Evolutionary conservation across 1,139 yeast species (phyloP).

Genomic region (Hemisphaericaspora xylofermentans): DNA sequence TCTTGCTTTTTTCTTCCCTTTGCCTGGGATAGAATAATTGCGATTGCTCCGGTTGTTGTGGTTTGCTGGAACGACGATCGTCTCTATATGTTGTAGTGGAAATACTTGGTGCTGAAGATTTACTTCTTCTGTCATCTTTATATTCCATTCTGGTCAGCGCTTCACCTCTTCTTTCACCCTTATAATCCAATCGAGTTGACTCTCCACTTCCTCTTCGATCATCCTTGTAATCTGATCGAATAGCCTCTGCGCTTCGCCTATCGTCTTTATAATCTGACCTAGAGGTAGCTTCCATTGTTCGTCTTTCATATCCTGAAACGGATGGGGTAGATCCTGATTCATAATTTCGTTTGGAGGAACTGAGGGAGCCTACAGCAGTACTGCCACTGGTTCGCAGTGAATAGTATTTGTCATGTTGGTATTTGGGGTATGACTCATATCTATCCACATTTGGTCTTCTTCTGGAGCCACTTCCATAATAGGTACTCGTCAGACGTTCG

Average conservation of each 20-base stretch:
- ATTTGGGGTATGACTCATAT: constrained; percentile 17
- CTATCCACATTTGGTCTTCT: constrained; percentile 13
- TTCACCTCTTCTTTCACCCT: constrained; percentile 6
- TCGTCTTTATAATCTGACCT: constrained; percentile 2
- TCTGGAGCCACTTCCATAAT: constrained; percentile 5
- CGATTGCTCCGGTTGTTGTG: not conserved
- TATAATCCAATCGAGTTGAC: not conserved
- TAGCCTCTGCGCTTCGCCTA: constrained; percentile 1
- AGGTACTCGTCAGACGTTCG: constrained; percentile 1
- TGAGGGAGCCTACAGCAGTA: constrained; percentile 3
- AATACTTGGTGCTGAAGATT: constrained; percentile 1
- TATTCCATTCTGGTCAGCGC: constrained; percentile 1
- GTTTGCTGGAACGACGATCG: constrained; percentile 8
- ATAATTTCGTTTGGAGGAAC: constrained; percentile 1
- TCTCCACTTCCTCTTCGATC: constrained; percentile 2
- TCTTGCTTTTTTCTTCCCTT: not conserved
- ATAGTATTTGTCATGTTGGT: constrained; percentile 8
- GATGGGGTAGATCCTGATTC: constrained; percentile 1
- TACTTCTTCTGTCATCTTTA: constrained; percentile 5
- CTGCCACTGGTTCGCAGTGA: not conserved
- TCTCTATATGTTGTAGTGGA: constrained; percentile 5
- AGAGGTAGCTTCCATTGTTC: not conserved
- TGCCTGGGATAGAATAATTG: not conserved
- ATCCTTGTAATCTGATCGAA: constrained; percentile 2
- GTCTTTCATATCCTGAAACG: not conserved